These are phyloP conservation scores for Fraxinus floribunda DNA, from an alignment of 305 asterid species.

Conservation along the genomic window DNA sequence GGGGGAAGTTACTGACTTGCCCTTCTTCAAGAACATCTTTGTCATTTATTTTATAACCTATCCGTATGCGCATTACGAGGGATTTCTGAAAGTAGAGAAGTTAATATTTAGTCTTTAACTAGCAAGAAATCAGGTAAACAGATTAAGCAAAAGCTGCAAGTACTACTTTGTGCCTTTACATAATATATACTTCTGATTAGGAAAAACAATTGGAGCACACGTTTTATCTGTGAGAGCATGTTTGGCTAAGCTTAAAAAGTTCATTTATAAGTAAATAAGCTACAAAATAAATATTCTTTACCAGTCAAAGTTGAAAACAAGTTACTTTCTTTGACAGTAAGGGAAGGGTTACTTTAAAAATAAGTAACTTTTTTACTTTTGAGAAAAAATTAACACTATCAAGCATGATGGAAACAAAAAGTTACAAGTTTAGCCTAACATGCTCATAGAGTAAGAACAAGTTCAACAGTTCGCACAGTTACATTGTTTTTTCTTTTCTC, in stretches of 20 bases:
- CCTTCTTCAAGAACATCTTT: slow-evolving; percentile 91
- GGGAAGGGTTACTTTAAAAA: neutral
- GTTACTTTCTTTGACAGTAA: neutral
- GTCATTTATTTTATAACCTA: slow-evolving; percentile 64
- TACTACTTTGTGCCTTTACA: neutral
- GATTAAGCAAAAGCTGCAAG: neutral
- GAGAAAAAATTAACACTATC: neutral
- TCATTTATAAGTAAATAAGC: neutral
- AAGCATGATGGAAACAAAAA: neutral
- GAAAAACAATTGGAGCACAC: neutral
- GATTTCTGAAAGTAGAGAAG: slow-evolving; percentile 61
- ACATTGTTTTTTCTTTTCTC: neutral
- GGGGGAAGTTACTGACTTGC: slow-evolving; percentile 86
- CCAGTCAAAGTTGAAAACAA: neutral
- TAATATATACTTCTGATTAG: neutral
- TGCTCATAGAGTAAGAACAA: neutral
- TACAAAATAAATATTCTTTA: neutral
- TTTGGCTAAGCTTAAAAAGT: neutral
- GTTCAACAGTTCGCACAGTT: neutral
- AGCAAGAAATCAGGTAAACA: neutral
- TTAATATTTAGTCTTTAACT: neutral
- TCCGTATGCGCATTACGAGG: slow-evolving; percentile 83
- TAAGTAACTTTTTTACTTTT: neutral
- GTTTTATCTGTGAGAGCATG: neutral
- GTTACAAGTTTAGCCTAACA: neutral